Conservation (phyloP, 345 rosid species). For the Murraya paniculata region DNA sequence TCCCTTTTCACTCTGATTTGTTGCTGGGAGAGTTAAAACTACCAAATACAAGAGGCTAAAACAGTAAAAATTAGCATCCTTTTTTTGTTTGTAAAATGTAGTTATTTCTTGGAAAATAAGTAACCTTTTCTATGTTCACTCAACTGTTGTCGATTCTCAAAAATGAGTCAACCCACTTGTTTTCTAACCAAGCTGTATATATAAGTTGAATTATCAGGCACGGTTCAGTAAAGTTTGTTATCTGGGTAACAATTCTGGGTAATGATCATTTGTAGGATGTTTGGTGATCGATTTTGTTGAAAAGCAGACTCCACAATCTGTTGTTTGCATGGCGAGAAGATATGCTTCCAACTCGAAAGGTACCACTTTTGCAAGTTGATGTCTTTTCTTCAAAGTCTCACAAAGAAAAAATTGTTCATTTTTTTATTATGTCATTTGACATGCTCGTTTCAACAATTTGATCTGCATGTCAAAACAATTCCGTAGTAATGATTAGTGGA, state of each 20-base stretch:
- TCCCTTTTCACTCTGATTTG: not conserved
- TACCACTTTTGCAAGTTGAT: no score
- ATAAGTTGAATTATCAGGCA: not conserved
- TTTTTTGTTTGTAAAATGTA: not conserved
- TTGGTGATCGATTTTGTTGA: not conserved
- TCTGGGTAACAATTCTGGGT: not conserved
- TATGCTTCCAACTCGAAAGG: no score
- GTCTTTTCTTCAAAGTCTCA: not conserved
- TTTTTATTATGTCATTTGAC: not conserved
- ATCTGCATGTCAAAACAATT: not conserved
- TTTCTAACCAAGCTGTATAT: not conserved
- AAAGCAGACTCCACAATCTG: no score
- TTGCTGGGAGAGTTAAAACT: not conserved
- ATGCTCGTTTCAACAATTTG: not conserved
- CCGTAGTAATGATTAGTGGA: not conserved
- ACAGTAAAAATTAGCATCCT: not conserved
- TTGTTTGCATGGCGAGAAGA: no score
- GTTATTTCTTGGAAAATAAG: not conserved
- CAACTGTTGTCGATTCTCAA: not conserved
- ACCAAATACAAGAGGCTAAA: not conserved
- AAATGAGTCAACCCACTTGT: not conserved
- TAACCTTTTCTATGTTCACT: not conserved
- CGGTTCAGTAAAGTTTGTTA: not conserved
- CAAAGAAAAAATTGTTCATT: not conserved
- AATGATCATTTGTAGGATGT: conserved; percentile 8